Base-by-base conservation (phyloP, 2,329 filamentous ascomycete genomes). In the Amauroascus niger region DNA sequence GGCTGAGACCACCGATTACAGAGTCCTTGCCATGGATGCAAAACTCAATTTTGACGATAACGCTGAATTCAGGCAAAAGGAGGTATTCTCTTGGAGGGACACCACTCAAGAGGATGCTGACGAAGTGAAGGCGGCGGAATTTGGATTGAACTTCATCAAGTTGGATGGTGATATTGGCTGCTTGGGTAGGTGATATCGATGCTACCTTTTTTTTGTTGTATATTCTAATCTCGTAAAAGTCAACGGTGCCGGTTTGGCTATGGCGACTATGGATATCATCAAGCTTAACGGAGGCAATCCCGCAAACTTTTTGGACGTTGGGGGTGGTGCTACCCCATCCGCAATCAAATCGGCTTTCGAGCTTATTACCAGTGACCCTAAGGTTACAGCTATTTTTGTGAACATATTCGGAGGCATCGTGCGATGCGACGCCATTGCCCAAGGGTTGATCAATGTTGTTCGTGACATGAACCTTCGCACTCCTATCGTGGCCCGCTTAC, bases 241-340 rank as follows among this genome's bases (percentile, higher is more conserved):
- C 78, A 98, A 98, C 78, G 93, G 93, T 71, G 93, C 93, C 66
- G 93, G 93, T 77, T 86, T 98, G 62, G 93, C 93, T 75, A 98
- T 98, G 93, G 93, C 93, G 60, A 98, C 93, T 71, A 98, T 98
- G 93, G 93, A 98, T 74, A 97, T 98, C 74, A 98, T 98, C 82
- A 97, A 98, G 83, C 82, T 98, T 60, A 98, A 97, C 76, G 93
- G 93, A 64, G 93, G 93, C 60, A 79, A 82, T 68, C 93, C 93
- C 59, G 93, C 93, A 65, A 98, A 98, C 83, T 98, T 98, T 84
- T 80, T 98, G 64, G 93, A 98, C 71, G 93, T 98, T 63, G 93
- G 93, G 68, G 93, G 93, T 71, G 93, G 93, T 78, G 93, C 93
- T 63, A 98, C 93, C 57, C 90, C 93, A 32, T 86, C 90, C 62